Base-by-base conservation (phyloP, 2,329 filamentous ascomycete genomes). In the Penicillium sp. region DNA sequence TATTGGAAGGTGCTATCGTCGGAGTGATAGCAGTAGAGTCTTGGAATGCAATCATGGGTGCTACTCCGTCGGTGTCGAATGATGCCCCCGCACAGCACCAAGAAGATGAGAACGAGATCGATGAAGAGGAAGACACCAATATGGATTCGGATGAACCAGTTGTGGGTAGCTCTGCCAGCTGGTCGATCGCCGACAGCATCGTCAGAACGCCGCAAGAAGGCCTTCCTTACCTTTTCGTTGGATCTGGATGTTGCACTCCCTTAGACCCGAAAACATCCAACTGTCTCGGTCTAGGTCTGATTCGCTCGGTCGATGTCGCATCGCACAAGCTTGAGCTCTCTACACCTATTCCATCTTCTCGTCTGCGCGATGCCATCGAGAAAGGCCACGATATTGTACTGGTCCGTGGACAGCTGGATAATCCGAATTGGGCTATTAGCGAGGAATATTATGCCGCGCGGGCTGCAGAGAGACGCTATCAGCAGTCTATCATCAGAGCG, bases 1-100 rank as follows among this genome's bases (percentile, higher is more conserved):
- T 75, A 3, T 62, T 82, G 14, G 72, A 78, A 29, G 78, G 77
- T 27, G 63, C 72, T 3, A 53, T 80, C 7, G 71, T 81, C 8
- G 75, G 75, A 4, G 63, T 83, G 19, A 67, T 78, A 1, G 67
- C 70, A 1, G 58, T 76, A 3, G 70, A 77, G 40, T 66, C 68
- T 4, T 50, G 63, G 1, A 53, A 46, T 27, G 62, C 63, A 7
- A 54, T 70, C 3, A 38, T 53, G 9, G 51, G 53, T 14, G 34
- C n/a, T n/a, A n/a, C 26, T 15, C 31, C 28, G 7, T 33, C 31
- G 7, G 6, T 17, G 7, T 19, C 21, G 17, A 9, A 13, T 8
- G 15, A 30, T 14, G 15, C 20, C 18, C 17, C 3, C n/a, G 14
- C 17, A 14, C 30, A 19, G 13, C 33, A 39, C 16, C 20, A 33